A percentile compares a stretch with the other conserved stretches of the same genome.
phyloP scores from a whole-genome alignment of 2,329 filamentous ascomycete genomes.

The Phaeophleospora eucalypticola region DNA sequence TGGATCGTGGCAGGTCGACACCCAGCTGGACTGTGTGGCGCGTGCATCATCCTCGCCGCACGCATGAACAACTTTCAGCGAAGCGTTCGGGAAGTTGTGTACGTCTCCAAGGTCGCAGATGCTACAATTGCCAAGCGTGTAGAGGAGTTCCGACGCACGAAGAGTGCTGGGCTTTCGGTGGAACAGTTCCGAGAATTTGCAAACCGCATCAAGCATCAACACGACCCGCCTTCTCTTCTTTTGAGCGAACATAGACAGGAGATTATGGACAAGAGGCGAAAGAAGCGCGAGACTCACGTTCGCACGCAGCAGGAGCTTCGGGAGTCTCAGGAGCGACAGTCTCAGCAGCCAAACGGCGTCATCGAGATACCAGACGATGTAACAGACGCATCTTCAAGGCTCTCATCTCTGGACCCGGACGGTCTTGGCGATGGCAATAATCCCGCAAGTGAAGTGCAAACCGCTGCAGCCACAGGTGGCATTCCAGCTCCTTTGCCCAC shows the following conservation, averaged over 20 bases:
- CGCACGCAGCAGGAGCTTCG: slow-evolving; percentile 9
- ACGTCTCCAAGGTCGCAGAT: slow-evolving; percentile 94
- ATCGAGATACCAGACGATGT: slow-evolving; percentile 18
- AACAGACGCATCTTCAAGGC: slow-evolving; percentile 19
- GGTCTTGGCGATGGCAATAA: no score
- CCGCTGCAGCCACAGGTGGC: not conserved
- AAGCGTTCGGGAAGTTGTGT: slow-evolving; percentile 91
- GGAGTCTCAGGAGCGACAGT: slow-evolving; percentile 12
- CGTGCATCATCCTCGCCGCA: slow-evolving; percentile 88
- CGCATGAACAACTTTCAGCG: slow-evolving; percentile 98
- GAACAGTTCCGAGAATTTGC: slow-evolving; percentile 74
- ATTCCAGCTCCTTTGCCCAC: not conserved
- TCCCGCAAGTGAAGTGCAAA: no score
- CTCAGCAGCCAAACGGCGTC: slow-evolving; percentile 5
- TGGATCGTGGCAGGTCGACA: slow-evolving; percentile 96
- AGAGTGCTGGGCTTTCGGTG: slow-evolving; percentile 78
- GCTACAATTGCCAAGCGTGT: slow-evolving; percentile 87
- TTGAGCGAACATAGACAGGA: slow-evolving; percentile 53
- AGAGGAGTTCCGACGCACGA: slow-evolving; percentile 84
- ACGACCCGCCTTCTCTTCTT: slow-evolving; percentile 82
- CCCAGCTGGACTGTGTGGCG: slow-evolving; percentile 89
- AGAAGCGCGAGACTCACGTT: slow-evolving; percentile 25
- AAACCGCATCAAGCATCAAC: slow-evolving; percentile 62
- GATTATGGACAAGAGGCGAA: slow-evolving; percentile 31
- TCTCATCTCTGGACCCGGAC: slow-evolving; percentile 17